Conservation (phyloP, 805 yeast species). For the Saturnispora serradocipensis region DNA sequence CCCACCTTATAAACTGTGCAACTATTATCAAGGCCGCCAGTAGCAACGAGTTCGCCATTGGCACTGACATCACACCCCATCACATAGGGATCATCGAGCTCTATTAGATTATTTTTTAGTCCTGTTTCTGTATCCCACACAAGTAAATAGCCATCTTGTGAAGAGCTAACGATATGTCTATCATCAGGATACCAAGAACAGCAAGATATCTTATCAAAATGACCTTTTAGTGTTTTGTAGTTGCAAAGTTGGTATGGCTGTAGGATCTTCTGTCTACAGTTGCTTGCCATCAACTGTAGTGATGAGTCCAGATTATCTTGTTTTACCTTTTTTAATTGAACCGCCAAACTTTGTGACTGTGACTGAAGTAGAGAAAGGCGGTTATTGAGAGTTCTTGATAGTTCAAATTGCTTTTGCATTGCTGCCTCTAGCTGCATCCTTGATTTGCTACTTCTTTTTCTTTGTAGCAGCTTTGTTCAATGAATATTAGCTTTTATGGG, state of each 20-base stretch:
- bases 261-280: slow-evolving; percentile 14
- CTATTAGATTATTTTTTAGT: slow-evolving; percentile 58
- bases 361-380: slow-evolving; percentile 19
- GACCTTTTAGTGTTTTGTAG: slow-evolving; percentile 44
- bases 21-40: slow-evolving; percentile 76
- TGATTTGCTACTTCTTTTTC: neutral
- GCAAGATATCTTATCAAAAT: slow-evolving; percentile 62
- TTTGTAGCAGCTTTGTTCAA: neutral
- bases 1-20: slow-evolving; percentile 56
- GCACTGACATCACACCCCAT: slow-evolving; percentile 68
- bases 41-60: slow-evolving; percentile 54
- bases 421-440: slow-evolving; percentile 10
- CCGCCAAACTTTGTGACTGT: slow-evolving; percentile 20
- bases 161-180: slow-evolving; percentile 54
- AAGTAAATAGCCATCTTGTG: slow-evolving; percentile 80
- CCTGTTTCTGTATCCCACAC: slow-evolving; percentile 78
- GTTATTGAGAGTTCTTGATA: slow-evolving; percentile 16
- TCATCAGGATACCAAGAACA: slow-evolving; percentile 64
- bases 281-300: slow-evolving; percentile 18
- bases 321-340: slow-evolving; percentile 23
- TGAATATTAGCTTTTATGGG: neutral
- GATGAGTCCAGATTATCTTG: slow-evolving; percentile 23
- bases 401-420: slow-evolving; percentile 20
- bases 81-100: slow-evolving; percentile 72
- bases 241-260: slow-evolving; percentile 12